A percentile compares a stretch with the other conserved stretches of the same genome.
Conservation (phyloP, 2,329 filamentous ascomycete species). For the Rutstroemia sp. region DNA sequence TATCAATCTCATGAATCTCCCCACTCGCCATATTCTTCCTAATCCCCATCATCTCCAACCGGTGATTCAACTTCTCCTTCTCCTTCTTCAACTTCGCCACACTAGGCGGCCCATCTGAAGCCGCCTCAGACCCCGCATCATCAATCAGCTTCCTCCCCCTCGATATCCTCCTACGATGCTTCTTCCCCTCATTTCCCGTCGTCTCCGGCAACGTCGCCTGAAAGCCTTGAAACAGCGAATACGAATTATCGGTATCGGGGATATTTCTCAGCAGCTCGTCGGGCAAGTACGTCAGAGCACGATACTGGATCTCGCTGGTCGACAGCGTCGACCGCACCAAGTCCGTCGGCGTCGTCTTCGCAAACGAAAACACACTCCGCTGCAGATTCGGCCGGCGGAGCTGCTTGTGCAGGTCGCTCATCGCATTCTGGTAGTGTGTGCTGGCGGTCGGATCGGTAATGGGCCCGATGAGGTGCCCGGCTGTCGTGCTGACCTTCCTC, state of each 20-base stretch:
- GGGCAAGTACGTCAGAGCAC: constrained; percentile 78
- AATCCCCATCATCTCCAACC: constrained; percentile 83
- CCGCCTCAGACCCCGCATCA: constrained; percentile 32
- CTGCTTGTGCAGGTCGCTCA: constrained; percentile 85
- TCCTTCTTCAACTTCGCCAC: constrained; percentile 73
- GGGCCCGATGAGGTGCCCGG: constrained; percentile 77
- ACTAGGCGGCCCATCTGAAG: constrained; percentile 52
- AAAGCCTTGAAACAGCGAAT: constrained; percentile 95
- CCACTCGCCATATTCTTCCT: constrained; percentile 97
- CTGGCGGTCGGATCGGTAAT: constrained; percentile 47
- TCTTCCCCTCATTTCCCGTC: constrained; percentile 58
- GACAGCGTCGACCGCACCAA: constrained; percentile 88
- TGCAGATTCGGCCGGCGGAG: constrained; percentile 78
- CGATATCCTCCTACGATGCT: constrained; percentile 61
- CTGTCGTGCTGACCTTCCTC: constrained; percentile 90
- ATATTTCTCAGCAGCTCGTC: constrained; percentile 88
- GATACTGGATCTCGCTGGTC: constrained; percentile 85
- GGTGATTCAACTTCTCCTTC: constrained; percentile 70
- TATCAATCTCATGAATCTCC: constrained; percentile 94
- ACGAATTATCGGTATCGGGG: constrained; percentile 76
- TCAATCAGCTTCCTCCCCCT: constrained; percentile 70
- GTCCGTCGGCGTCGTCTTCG: constrained; percentile 86
- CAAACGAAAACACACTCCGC: constrained; percentile 83
- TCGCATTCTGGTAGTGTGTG: constrained; percentile 75
- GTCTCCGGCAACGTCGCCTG: constrained; percentile 75